phyloP scores from a whole-genome alignment of 805 yeast species.

The Candida montana region DNA sequence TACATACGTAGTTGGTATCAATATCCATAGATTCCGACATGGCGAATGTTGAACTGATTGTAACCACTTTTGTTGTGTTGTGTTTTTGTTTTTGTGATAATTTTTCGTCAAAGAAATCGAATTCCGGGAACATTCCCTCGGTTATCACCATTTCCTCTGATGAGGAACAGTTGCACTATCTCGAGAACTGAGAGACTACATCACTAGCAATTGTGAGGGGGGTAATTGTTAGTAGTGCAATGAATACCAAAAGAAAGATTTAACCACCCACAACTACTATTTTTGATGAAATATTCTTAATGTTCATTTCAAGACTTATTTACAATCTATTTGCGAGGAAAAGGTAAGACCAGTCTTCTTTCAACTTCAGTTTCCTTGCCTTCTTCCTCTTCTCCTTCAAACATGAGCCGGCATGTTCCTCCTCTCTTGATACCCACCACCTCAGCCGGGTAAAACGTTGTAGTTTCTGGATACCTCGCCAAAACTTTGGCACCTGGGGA shows the following conservation, averaged over 20 bases:
- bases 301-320: neutral
- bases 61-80: neutral
- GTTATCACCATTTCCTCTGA: no score
- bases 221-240: no score
- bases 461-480: conserved; percentile 95
- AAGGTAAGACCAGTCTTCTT: conserved; percentile 76
- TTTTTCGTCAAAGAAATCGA: no score
- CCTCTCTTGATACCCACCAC: conserved; percentile 74
- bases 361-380: conserved; percentile 93
- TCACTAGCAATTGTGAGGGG: no score
- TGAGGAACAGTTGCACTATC: no score
- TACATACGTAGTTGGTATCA: conserved; percentile 7
- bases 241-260: no score
- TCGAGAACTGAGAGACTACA: no score
- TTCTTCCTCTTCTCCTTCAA: conserved; percentile 96
- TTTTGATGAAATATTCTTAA: no score
- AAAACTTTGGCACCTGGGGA: conserved; percentile 78
- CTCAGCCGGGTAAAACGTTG: conserved; percentile 93
- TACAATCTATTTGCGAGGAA: conserved; percentile 34
- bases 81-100: neutral
- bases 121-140: no score
- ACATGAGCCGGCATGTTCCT: conserved; percentile 71
- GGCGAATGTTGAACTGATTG: neutral
- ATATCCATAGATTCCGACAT: conserved; percentile 10
- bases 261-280: no score